Base-by-base conservation (phyloP, 1,284 basidiomycete genomes). In the Stereum hirsutum region DNA sequence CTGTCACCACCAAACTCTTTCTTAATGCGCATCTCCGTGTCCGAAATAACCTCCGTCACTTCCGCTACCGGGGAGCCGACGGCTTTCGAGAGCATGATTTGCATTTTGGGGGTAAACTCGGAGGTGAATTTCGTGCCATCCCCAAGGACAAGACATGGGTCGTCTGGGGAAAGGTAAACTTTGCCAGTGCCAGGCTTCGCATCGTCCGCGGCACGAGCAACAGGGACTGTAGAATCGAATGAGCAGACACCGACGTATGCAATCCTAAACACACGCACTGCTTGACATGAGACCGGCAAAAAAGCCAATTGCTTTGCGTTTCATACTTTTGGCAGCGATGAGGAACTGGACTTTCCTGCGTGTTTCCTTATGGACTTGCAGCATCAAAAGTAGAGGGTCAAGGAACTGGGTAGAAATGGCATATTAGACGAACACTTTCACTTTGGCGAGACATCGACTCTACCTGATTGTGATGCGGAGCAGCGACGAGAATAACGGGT, bases 381-480 rank as follows among this genome's bases (percentile, higher is more conserved):
- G 78, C 48, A 81, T 83, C 36, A 99, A 69, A 35, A 99, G 72
- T 37, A 99, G 66, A 6, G 96, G 94, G 58, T 99, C 96, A 43
- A 99, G 77, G 63, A 99, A 99, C 89, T 99, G 33, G 4, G 26
- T 24, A 19, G 15, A n/a, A 40, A 19, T 27, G 20, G 35, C 19
- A 15, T 6, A 19, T 23, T 15, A 44, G 33, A 6, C 34, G 24
- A 31, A n/a, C 15, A 19, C 0, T 37, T 23, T 40, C 7, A 40
- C 14, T 14, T n/a, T 7, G 35, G n/a, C 30, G 31, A 15, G 23
- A 12, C 24, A 27, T 37, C 31, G 39, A 45, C 46, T 46, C 45
- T 56, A 83, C 90, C 68, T 95, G 92, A 62, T 99, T 99, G 58
- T 89, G 86, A 65, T 99, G 96, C 15, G 96, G 96, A 11, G 92